Conservation (phyloP, 2,329 filamentous ascomycete species). For the Drechslera avenae region DNA sequence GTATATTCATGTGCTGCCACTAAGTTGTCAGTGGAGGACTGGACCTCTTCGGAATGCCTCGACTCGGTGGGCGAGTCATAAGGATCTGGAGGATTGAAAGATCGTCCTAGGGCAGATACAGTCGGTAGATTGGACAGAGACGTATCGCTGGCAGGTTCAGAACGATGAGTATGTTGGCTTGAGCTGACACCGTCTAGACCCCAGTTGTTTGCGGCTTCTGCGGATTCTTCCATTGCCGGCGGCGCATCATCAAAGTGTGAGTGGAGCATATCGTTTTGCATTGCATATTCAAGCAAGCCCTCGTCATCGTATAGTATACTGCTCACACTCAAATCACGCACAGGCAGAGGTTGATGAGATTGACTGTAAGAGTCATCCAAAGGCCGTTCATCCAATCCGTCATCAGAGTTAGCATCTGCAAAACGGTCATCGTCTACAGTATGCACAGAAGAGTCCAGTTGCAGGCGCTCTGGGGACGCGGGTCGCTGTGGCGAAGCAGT, state of each 20-base stretch:
- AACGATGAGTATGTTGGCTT: slow-evolving; percentile 17
- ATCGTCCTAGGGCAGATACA: slow-evolving; percentile 31
- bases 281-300: slow-evolving; percentile 41
- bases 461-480: slow-evolving; percentile 10
- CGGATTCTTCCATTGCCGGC: slow-evolving; percentile 5
- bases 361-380: slow-evolving; percentile 12
- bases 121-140: slow-evolving; percentile 30
- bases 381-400: slow-evolving; percentile 28
- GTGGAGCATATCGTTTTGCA: slow-evolving; percentile 40
- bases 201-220: slow-evolving; percentile 10
- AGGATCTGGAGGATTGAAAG: slow-evolving; percentile 17
- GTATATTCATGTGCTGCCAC: slow-evolving; percentile 20
- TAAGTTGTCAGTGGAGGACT: slow-evolving; percentile 19
- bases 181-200: slow-evolving; percentile 15
- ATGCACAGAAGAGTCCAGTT: slow-evolving; percentile 32
- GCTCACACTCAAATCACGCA: slow-evolving; percentile 30
- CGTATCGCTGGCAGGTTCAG: slow-evolving; percentile 21
- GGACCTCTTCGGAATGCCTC: slow-evolving; percentile 4
- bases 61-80: slow-evolving; percentile 17
- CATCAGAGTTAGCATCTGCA: slow-evolving; percentile 50
- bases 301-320: slow-evolving; percentile 45
- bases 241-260: slow-evolving; percentile 27
- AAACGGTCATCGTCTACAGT: slow-evolving; percentile 50
- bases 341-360: slow-evolving; percentile 14
- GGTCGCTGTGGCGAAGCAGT: neutral